phyloP scores from a whole-genome alignment of 805 yeast genomes.

The Kuraishia floccosa region DNA sequence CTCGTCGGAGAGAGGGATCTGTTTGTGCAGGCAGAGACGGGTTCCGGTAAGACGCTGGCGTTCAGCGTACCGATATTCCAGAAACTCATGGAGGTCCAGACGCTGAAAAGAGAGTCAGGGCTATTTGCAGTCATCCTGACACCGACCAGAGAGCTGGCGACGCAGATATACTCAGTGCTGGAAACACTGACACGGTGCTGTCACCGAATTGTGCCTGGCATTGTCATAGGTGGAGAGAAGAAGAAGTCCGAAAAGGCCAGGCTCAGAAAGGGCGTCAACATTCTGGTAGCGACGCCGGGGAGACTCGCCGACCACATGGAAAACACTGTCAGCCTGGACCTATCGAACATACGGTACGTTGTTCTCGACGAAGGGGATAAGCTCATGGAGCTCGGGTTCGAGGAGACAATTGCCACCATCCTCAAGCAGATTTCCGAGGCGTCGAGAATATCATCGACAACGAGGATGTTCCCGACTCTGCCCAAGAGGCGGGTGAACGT shows the following conservation, averaged over 20 bases:
- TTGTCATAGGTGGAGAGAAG: conserved; percentile 97
- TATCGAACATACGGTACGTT: conserved; percentile 72
- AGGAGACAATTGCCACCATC: conserved; percentile 79
- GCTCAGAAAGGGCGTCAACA: conserved; percentile 88
- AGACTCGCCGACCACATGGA: conserved; percentile 90
- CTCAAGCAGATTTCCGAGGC: conserved; percentile 41
- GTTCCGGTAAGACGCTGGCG: conserved; percentile 93
- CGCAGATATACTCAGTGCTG: conserved; percentile 76
- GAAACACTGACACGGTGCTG: conserved; percentile 65
- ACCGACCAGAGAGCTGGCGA: conserved; percentile 93
- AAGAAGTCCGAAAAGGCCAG: conserved; percentile 95
- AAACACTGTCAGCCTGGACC: conserved; percentile 67
- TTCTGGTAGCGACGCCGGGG: conserved; percentile 97
- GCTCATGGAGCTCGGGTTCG: conserved; percentile 91
- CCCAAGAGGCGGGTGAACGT: conserved; percentile 69
- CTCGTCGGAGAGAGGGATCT: conserved; percentile 45
- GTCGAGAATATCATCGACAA: conserved; percentile 23
- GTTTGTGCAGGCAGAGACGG: conserved; percentile 94
- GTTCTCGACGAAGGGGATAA: conserved; percentile 95
- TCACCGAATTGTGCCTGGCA: conserved; percentile 88
- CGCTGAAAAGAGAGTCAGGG: conserved; percentile 57
- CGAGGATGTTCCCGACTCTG: conserved; percentile 36
- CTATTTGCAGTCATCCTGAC: conserved; percentile 80
- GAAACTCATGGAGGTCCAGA: conserved; percentile 46
- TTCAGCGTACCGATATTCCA: conserved; percentile 77